Base-by-base conservation (phyloP, 257 asterid genomes). In the Lycium barbarum region DNA sequence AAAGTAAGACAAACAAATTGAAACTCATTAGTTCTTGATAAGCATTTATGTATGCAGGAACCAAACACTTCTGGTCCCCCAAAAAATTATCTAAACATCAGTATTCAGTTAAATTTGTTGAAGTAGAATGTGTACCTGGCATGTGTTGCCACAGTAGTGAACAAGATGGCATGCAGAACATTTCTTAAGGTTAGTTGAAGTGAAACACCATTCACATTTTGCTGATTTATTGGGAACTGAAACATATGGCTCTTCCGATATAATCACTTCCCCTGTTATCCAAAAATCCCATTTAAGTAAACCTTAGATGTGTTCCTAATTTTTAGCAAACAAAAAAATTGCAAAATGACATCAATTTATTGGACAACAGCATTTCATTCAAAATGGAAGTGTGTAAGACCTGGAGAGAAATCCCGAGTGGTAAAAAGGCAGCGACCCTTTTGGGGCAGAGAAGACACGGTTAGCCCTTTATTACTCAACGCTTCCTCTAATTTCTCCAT, bases 151-250 rank as follows among this genome's bases (percentile, higher is more conserved):
- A 81, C 99, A 97, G 87, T 97, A 97, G 88, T 85, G 93, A 84
- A 91, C 97, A 94, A 94, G 90, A 79, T 90, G 97, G 55, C 99
- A 97, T 87, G 93, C 93, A 15, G 99, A 95, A 90, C 99, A 97
- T 88, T 89, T 94, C 94, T 91, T 94, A 88, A 97, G 88, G 88
- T 88, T 89, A 71, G 62, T 81, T 40, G 94, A 87, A 58, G 91
- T 82, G 83, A 97, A 94, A 87, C 99, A 97, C 91, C 95, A 91
- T 70, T 97, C 98, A 67, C 99, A 97, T 91, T 91, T 95, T 22
- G 88, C 61, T 57, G 91, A 90, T 57, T 94, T 93, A 83, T 88
- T 96, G 17, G 98, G 92, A 83, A 95, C 98, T 61, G 88, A 89
- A 74, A 94, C 97, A 88, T 95, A 97, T 3, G 98, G 97, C 36